These are phyloP conservation scores for Polytrichum formosum DNA, from an alignment of 225 moss, liverwort and hornwort species.

Conservation along the genomic window DNA sequence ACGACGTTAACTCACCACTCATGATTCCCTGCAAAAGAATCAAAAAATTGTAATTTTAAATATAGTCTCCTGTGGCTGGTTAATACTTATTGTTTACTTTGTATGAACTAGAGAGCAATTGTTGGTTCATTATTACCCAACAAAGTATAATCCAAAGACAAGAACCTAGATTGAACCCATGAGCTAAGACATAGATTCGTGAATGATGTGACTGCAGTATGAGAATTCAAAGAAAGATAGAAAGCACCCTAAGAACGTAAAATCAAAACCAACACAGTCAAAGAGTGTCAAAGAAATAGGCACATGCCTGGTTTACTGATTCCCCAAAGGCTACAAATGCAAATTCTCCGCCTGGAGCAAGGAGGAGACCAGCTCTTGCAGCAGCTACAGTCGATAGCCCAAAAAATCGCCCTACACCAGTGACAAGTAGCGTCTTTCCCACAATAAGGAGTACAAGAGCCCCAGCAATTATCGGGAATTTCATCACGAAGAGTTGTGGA, in stretches of 20 bases:
- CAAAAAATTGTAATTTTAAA: not conserved
- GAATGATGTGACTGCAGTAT: too few species aligned
- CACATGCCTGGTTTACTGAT: slow-evolving; percentile 78
- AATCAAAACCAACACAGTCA: too few species aligned
- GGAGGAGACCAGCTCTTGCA: slow-evolving; percentile 72
- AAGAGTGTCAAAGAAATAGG: too few species aligned
- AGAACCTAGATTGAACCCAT: too few species aligned
- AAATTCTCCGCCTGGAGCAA: slow-evolving; percentile 92
- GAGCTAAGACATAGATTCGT: too few species aligned
- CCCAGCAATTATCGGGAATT: slow-evolving; percentile 64
- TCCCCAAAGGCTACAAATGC: slow-evolving; percentile 96
- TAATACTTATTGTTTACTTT: too few species aligned
- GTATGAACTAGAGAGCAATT: too few species aligned
- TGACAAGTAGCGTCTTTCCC: slow-evolving; percentile 76
- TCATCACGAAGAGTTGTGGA: slow-evolving; percentile 69
- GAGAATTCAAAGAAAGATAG: too few species aligned
- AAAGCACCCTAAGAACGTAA: too few species aligned
- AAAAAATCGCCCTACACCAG: slow-evolving; percentile 66
- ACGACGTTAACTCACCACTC: slow-evolving; percentile 65
- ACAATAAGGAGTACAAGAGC: slow-evolving; percentile 67
- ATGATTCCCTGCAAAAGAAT: slow-evolving; percentile 63
- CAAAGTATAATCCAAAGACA: too few species aligned
- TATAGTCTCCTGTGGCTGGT: too few species aligned
- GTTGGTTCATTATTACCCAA: too few species aligned
- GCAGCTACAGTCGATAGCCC: slow-evolving; percentile 81